These are phyloP conservation scores for Allomyces macrogynus DNA, from an alignment of 192 early-diverging fungal genomes.

Conservation along the genomic window DNA sequence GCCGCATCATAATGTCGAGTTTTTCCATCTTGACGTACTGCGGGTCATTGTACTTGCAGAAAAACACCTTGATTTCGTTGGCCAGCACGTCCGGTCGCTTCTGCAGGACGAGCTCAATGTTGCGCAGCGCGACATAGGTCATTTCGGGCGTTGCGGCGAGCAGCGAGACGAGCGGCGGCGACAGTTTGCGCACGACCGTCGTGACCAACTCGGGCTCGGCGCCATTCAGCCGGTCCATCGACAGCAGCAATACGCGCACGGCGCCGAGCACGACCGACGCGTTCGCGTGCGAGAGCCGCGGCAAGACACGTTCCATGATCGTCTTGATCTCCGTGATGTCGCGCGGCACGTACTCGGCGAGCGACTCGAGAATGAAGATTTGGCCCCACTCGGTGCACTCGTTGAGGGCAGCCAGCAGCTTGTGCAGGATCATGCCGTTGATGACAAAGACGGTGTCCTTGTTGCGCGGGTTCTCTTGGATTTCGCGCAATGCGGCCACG, in stretches of 20 bases:
- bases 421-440: slow-evolving; percentile 44
- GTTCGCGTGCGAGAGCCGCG: slow-evolving; percentile 88
- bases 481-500: slow-evolving; percentile 77
- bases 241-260: slow-evolving; percentile 39
- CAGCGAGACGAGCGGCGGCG: slow-evolving; percentile 86
- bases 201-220: slow-evolving; percentile 38
- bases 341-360: slow-evolving; percentile 53
- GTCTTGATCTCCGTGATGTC: slow-evolving; percentile 65
- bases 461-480: slow-evolving; percentile 46
- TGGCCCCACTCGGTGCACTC: slow-evolving; percentile 99
- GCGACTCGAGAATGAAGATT: slow-evolving; percentile 73
- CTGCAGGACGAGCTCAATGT: slow-evolving; percentile 90
- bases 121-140: slow-evolving; percentile 90
- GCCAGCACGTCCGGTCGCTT: slow-evolving; percentile 62
- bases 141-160: slow-evolving; percentile 73
- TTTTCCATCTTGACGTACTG: slow-evolving; percentile 94
- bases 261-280: slow-evolving; percentile 85
- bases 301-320: slow-evolving; percentile 76
- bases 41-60: slow-evolving; percentile 96
- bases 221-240: slow-evolving; percentile 32
- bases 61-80: slow-evolving; percentile 91
- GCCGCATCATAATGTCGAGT: slow-evolving; percentile 76
- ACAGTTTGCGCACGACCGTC: slow-evolving; percentile 67
- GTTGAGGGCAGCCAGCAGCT: slow-evolving; percentile 82
- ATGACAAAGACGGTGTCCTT: slow-evolving; percentile 58